Conservation (phyloP, 257 asterid species). For the Gardenia jasminoides region DNA sequence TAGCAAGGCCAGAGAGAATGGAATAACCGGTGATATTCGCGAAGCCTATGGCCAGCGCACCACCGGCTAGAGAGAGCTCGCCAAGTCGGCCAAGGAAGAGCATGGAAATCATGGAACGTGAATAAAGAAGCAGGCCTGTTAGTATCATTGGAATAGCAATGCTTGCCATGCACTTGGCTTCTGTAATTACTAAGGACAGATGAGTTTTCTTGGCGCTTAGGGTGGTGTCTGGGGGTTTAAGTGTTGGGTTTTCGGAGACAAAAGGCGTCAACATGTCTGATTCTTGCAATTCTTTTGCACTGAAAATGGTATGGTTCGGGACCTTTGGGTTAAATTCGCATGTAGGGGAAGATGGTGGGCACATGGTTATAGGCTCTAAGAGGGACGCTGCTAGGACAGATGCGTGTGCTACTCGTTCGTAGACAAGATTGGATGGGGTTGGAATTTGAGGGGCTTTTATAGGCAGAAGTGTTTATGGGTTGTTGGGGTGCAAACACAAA, state of each 20-base stretch:
- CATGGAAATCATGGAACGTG: conserved; percentile 44
- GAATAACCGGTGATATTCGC: conserved; percentile 48
- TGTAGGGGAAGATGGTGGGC: conserved; percentile 10
- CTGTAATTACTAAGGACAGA: conserved; percentile 20
- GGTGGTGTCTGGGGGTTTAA: background rate
- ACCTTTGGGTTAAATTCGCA: background rate
- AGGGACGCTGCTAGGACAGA: background rate
- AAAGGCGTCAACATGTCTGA: conserved; percentile 14
- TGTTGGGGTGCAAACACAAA: background rate
- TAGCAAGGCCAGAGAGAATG: conserved; percentile 36
- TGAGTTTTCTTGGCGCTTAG: background rate
- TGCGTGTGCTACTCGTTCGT: background rate
- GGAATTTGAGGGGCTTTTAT: conserved; percentile 18
- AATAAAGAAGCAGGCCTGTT: conserved; percentile 37
- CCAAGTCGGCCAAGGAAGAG: conserved; percentile 42
- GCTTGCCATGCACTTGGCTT: conserved; percentile 34
- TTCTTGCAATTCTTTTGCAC: background rate
- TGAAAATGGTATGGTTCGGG: background rate
- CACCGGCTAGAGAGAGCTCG: conserved; percentile 38
- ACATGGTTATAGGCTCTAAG: background rate
- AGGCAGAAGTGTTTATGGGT: conserved; percentile 2
- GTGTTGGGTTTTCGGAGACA: conserved; percentile 7
- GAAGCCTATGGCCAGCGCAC: conserved; percentile 39
- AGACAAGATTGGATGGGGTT: background rate
- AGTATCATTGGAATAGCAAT: conserved; percentile 39